Conservation (phyloP, 768 basidiomycete genomes). For the Xerocomellus dryophilus region DNA sequence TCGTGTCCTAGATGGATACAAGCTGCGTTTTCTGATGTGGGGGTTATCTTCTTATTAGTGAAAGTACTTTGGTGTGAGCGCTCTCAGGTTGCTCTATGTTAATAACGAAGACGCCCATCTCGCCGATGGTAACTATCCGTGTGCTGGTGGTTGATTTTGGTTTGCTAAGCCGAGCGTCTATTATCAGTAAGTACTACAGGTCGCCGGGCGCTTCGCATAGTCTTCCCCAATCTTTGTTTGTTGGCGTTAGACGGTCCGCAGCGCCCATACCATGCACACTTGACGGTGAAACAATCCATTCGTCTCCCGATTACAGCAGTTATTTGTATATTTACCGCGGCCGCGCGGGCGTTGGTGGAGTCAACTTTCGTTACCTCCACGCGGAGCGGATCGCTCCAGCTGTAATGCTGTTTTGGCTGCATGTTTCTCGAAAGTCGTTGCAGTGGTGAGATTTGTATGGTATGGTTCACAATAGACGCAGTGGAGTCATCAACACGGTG, state of each 20-base stretch:
- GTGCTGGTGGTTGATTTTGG: background rate
- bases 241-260: background rate
- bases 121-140: background rate
- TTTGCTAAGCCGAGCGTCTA: background rate
- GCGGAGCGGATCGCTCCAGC: no score
- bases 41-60: background rate
- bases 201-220: background rate
- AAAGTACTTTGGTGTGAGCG: background rate
- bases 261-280: background rate
- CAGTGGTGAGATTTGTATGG: background rate
- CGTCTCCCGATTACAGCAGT: background rate
- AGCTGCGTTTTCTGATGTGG: slow-evolving; percentile 3
- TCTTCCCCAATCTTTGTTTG: background rate
- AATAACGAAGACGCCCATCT: background rate
- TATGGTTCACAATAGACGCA: background rate
- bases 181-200: background rate
- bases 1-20: background rate
- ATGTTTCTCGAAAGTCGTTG: background rate
- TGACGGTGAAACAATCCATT: background rate
- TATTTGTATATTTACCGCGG: background rate
- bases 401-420: background rate
- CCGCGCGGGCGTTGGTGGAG: background rate
- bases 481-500: background rate
- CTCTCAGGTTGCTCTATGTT: background rate
- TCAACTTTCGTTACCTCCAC: background rate